These are phyloP conservation scores for Suillus lakei DNA, from an alignment of 768 basidiomycete genomes.

Conservation along the genomic window DNA sequence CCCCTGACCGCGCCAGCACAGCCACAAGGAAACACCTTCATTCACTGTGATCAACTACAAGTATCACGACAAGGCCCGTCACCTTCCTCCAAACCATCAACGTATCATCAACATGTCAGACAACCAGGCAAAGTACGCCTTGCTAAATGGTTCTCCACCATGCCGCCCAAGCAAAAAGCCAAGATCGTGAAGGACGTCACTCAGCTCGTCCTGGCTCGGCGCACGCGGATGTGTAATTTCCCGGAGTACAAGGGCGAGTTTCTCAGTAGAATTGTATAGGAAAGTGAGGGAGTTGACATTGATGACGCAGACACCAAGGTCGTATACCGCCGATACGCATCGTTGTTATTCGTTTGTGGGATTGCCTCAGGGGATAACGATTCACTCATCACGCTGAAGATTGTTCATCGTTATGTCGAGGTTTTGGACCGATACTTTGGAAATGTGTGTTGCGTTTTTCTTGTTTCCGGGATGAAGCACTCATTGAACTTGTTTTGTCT, in stretches of 20 bases:
- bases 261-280: constrained; percentile 32
- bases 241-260: constrained; percentile 91
- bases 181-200: constrained; percentile 98
- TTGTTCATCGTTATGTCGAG: constrained; percentile 94
- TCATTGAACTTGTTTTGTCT: constrained; percentile 3
- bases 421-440: constrained; percentile 71
- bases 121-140: constrained; percentile 86
- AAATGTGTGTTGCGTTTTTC: constrained; percentile 38
- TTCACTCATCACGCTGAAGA: constrained; percentile 86
- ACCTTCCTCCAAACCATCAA: constrained; percentile 12
- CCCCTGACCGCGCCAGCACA: too few species aligned
- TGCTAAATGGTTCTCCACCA: constrained; percentile 94
- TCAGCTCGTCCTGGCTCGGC: constrained; percentile 85
- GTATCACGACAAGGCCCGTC: constrained; percentile 87
- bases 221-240: constrained; percentile 94
- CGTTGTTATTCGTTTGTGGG: constrained; percentile 92
- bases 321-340: constrained; percentile 94
- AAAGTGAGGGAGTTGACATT: not conserved
- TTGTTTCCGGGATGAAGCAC: not conserved
- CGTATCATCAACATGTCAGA: constrained; percentile 16
- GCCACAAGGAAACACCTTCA: constrained; percentile 26
- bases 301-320: constrained; percentile 70
- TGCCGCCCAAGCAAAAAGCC: constrained; percentile 77
- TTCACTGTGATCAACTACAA: constrained; percentile 87
- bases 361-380: constrained; percentile 89